A percentile compares a stretch with the other conserved stretches of the same genome.
phyloP scores from a whole-genome alignment of 305 asterid genomes.

The Fraxinus xanthoxyloides region DNA sequence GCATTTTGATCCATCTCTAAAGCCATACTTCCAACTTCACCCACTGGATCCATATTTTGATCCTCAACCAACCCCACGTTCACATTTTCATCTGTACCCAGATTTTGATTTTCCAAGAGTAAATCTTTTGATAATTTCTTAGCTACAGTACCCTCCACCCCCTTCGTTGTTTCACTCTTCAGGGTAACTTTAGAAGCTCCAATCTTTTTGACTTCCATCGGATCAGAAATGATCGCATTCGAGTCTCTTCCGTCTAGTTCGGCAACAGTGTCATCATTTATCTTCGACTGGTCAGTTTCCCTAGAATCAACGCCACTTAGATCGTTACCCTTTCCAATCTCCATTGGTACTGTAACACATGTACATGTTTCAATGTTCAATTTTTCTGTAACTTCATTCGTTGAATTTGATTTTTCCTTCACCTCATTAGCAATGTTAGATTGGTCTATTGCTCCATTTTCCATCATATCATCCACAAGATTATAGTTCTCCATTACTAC shows the following conservation, averaged over 20 bases:
- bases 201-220: conserved; percentile 28
- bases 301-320: conserved; percentile 1
- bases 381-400: neutral
- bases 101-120: conserved; percentile 17
- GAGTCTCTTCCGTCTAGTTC: conserved; percentile 20
- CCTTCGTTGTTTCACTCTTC: conserved; percentile 7
- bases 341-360: conserved; percentile 21
- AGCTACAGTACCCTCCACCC: conserved; percentile 8
- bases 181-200: neutral
- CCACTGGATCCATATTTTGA: conserved; percentile 15
- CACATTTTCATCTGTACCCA: conserved; percentile 16
- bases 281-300: neutral
- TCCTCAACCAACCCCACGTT: conserved; percentile 22
- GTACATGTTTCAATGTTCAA: conserved; percentile 6
- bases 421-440: conserved; percentile 11
- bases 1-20: conserved; percentile 18
- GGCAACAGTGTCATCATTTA: conserved; percentile 13
- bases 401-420: neutral
- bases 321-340: conserved; percentile 19
- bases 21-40: conserved; percentile 21
- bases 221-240: neutral
- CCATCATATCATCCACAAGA: neutral
- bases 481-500: neutral
- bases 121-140: conserved; percentile 6
- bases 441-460: conserved; percentile 12